Evolutionary conservation across 495 filamentous ascomycete species (phyloP).

Genomic region (Hypomontagnella submonticulosa): DNA sequence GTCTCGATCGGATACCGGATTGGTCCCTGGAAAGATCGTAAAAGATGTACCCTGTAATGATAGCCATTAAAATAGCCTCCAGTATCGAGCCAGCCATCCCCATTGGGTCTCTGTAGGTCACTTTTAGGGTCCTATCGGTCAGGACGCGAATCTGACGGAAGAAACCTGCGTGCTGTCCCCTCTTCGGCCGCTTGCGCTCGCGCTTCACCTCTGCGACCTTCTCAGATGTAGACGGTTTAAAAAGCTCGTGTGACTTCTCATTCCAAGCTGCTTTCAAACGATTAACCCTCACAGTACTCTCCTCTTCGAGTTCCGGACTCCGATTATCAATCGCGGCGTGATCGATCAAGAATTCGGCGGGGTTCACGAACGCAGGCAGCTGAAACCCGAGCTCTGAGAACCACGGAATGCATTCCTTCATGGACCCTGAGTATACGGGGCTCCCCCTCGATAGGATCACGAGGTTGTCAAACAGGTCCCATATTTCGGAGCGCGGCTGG

Average conservation of each 20-base stretch:
- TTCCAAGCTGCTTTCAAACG: constrained; percentile 66
- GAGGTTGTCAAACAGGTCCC: constrained; percentile 76
- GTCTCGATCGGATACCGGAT: constrained; percentile 71
- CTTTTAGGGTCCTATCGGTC: constrained; percentile 71
- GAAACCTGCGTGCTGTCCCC: constrained; percentile 56
- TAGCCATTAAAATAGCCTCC: constrained; percentile 72
- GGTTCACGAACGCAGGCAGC: constrained; percentile 75
- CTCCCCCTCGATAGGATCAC: constrained; percentile 71
- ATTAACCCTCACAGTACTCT: constrained; percentile 65
- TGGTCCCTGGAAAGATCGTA: constrained; percentile 66
- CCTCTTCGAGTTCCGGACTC: constrained; percentile 66
- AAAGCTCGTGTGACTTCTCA: constrained; percentile 46
- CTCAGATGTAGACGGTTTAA: constrained; percentile 14
- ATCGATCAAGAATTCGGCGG: constrained; percentile 78
- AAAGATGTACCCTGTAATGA: constrained; percentile 79
- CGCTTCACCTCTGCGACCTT: constrained; percentile 9
- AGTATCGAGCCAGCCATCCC: constrained; percentile 72
- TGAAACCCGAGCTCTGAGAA: constrained; percentile 66
- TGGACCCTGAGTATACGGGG: constrained; percentile 71
- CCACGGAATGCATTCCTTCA: constrained; percentile 63
- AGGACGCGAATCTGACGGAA: constrained; percentile 70
- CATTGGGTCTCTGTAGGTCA: constrained; percentile 76
- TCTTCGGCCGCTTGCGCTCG: constrained; percentile 26
- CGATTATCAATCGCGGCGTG: constrained; percentile 76
- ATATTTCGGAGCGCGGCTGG: constrained; percentile 79